Conservation (phyloP, 75 land plant species). For the Pinus taeda region DNA sequence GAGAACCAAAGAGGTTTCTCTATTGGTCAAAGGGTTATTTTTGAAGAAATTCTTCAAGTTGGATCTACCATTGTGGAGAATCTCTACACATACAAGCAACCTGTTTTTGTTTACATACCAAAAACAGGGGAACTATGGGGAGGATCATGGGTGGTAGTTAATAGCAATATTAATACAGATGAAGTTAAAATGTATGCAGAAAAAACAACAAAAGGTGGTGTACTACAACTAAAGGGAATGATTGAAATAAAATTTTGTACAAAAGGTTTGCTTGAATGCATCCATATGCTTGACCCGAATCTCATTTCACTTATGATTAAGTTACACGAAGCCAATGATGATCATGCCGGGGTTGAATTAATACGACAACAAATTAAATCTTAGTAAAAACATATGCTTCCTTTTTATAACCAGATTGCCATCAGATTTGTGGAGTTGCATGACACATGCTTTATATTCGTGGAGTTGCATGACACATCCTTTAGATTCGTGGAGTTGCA, state of each 20-base stretch:
- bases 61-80: too few relatives aligned
- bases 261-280: conserved; percentile 72
- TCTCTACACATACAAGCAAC: too few relatives aligned
- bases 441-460: conserved; percentile 56
- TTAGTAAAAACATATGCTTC: conserved; percentile 73
- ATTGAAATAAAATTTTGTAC: conserved; percentile 90
- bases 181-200: too few relatives aligned
- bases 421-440: conserved; percentile 88
- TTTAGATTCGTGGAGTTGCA: conserved; percentile 6
- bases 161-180: too few relatives aligned
- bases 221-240: too few relatives aligned
- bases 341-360: conserved; percentile 12
- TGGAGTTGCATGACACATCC: conserved; percentile 86
- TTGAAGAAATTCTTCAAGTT: too few relatives aligned
- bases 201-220: too few relatives aligned
- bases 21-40: too few relatives aligned
- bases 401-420: conserved; percentile 88
- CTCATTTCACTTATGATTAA: conserved; percentile 40
- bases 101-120: too few relatives aligned
- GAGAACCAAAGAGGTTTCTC: too few relatives aligned
- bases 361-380: conserved; percentile 58
- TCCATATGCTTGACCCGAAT: conserved; percentile 77
- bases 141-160: too few relatives aligned
- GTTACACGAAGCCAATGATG: conserved; percentile 26
- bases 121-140: too few relatives aligned